phyloP scores from a whole-genome alignment of 768 basidiomycete genomes.

The Epithele typhae region DNA sequence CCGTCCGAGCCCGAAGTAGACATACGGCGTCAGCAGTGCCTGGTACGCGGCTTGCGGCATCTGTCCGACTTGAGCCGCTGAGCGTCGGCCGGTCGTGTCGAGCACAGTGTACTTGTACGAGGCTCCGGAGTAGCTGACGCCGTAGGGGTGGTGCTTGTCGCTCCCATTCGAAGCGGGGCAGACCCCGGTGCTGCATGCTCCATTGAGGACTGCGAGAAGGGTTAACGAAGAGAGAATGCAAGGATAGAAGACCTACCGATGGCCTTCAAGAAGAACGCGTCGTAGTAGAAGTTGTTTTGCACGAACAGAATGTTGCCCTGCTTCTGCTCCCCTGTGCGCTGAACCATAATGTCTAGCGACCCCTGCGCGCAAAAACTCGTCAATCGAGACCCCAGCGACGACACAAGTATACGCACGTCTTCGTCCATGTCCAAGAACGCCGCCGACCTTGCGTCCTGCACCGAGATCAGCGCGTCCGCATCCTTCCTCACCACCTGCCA shows the following conservation, averaged over 20 bases:
- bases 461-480: conserved; percentile 52
- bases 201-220: conserved; percentile 82
- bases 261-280: conserved; percentile 98
- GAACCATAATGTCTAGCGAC: conserved; percentile 86
- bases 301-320: conserved; percentile 70
- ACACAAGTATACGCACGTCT: conserved; percentile 58
- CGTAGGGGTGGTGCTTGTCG: conserved; percentile 81
- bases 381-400: neutral
- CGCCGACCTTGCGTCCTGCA: conserved; percentile 76
- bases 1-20: conserved; percentile 93
- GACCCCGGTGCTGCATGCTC: conserved; percentile 82
- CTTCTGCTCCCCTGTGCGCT: conserved; percentile 68
- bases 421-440: conserved; percentile 93
- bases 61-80: conserved; percentile 93
- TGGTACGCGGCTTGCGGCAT: conserved; percentile 93
- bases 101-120: conserved; percentile 97
- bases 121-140: conserved; percentile 91
- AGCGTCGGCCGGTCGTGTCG: conserved; percentile 82
- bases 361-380: conserved; percentile 48
- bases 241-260: conserved; percentile 51
- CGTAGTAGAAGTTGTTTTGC: conserved; percentile 97
- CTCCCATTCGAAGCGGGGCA: conserved; percentile 63
- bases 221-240: too few relatives aligned
- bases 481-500: conserved; percentile 57
- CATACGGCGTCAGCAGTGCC: conserved; percentile 84